A percentile compares a stretch with the other conserved stretches of the same genome.
These are phyloP conservation scores for Protea cynaroides DNA, from an alignment of 164 flowering plant species.

Conservation along the genomic window DNA sequence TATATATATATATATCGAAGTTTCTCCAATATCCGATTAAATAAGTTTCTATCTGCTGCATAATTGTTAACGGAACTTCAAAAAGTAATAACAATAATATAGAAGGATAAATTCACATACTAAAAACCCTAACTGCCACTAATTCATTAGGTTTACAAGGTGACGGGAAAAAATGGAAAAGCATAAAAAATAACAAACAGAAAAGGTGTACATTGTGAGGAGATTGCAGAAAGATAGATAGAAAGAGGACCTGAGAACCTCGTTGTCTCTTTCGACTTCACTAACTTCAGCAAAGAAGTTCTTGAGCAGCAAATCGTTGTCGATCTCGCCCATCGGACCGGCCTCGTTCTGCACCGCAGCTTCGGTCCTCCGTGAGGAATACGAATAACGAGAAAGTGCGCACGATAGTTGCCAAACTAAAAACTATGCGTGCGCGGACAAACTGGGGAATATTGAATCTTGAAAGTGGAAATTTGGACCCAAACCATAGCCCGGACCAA, in stretches of 20 bases:
- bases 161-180: neutral
- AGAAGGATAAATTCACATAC: neutral
- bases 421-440: too few relatives aligned
- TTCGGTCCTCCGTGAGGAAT: neutral
- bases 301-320: slow-evolving; percentile 65
- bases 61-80: too few relatives aligned
- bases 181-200: neutral
- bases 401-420: too few relatives aligned
- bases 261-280: slow-evolving; percentile 97
- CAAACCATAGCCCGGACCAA: too few relatives aligned
- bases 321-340: slow-evolving; percentile 38
- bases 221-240: neutral
- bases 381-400: too few relatives aligned
- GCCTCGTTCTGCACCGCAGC: neutral
- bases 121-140: slow-evolving; percentile 2
- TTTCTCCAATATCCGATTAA: too few relatives aligned
- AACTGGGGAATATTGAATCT: too few relatives aligned
- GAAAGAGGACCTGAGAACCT: slow-evolving; percentile 60
- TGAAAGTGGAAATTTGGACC: too few relatives aligned
- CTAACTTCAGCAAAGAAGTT: slow-evolving; percentile 90
- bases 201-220: neutral
- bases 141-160: neutral
- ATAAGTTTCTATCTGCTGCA: too few relatives aligned
- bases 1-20: too few relatives aligned
- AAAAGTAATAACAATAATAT: neutral